Conservation (phyloP, 768 basidiomycete genomes). For the Russula virescens region DNA sequence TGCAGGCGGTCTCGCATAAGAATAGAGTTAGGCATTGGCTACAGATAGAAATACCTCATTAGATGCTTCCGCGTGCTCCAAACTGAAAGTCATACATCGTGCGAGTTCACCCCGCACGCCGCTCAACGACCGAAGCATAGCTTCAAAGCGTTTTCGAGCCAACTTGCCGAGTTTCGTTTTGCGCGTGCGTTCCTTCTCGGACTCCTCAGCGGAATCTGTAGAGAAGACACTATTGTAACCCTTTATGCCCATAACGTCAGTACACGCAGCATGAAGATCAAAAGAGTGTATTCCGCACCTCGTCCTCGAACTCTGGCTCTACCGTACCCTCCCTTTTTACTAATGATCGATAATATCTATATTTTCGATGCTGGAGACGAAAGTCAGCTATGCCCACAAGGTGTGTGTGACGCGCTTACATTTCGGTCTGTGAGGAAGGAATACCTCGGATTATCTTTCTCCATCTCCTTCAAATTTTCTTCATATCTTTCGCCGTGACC, state of each 20-base stretch:
- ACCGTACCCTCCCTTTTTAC: slow-evolving; percentile 49
- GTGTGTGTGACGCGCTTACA: slow-evolving; percentile 28
- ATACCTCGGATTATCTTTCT: slow-evolving; percentile 78
- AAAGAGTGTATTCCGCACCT: slow-evolving; percentile 39
- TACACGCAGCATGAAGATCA: background rate
- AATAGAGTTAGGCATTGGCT: background rate
- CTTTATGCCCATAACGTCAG: slow-evolving; percentile 34
- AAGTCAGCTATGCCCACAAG: background rate
- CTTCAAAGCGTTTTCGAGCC: slow-evolving; percentile 81
- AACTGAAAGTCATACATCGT: slow-evolving; percentile 93
- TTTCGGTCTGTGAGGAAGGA: slow-evolving; percentile 50
- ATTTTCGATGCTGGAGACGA: slow-evolving; percentile 53
- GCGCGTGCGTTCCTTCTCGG: slow-evolving; percentile 74
- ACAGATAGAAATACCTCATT: slow-evolving; percentile 60
- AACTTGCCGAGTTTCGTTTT: slow-evolving; percentile 75
- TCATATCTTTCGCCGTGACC: slow-evolving; percentile 78
- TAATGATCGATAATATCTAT: slow-evolving; percentile 66
- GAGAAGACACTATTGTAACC: slow-evolving; percentile 87
- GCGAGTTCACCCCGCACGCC: slow-evolving; percentile 89
- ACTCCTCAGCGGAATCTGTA: slow-evolving; percentile 91
- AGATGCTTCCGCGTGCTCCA: slow-evolving; percentile 95
- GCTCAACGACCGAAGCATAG: slow-evolving; percentile 80
- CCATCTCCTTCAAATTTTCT: slow-evolving; percentile 63
- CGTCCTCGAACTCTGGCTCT: slow-evolving; percentile 76
- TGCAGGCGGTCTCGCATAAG: slow-evolving; percentile 36